Conservation (phyloP, 2,329 filamentous ascomycete species). For the Xylaria sp. region DNA sequence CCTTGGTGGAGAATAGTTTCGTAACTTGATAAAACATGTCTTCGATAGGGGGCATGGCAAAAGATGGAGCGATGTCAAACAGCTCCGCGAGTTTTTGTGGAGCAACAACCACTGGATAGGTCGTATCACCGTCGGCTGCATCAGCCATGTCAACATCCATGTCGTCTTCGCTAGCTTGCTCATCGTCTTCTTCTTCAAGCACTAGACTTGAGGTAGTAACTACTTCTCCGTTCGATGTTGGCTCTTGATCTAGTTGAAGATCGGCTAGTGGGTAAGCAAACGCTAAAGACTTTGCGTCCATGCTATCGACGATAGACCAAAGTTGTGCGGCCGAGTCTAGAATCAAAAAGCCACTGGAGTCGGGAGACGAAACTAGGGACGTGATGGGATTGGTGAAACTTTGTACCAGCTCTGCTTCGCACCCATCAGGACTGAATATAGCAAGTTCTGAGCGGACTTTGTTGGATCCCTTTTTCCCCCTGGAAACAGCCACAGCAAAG, state of each 20-base stretch:
- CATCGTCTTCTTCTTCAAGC: slow-evolving; percentile 55
- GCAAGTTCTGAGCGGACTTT: slow-evolving; percentile 66
- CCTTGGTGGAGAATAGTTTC: slow-evolving; percentile 70
- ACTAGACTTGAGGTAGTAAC: slow-evolving; percentile 50
- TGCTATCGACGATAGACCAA: slow-evolving; percentile 70
- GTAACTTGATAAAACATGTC: slow-evolving; percentile 82
- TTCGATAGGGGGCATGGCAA: slow-evolving; percentile 76
- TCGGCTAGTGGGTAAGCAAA: slow-evolving; percentile 67
- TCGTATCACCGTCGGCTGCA: slow-evolving; percentile 62
- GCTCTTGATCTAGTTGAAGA: slow-evolving; percentile 59
- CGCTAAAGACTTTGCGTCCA: slow-evolving; percentile 63
- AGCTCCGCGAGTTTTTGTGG: slow-evolving; percentile 76
- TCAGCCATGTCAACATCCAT: slow-evolving; percentile 61
- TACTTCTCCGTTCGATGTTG: slow-evolving; percentile 46
- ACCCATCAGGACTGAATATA: slow-evolving; percentile 73
- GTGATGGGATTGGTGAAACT: slow-evolving; percentile 69
- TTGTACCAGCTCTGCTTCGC: slow-evolving; percentile 69
- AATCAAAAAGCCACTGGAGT: slow-evolving; percentile 77
- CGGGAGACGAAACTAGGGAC: slow-evolving; percentile 72
- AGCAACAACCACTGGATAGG: slow-evolving; percentile 70
- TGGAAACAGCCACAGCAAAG: slow-evolving; percentile 70
- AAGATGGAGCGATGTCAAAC: slow-evolving; percentile 75
- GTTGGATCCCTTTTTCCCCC: slow-evolving; percentile 49
- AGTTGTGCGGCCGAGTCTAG: slow-evolving; percentile 82
- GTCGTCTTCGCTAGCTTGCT: slow-evolving; percentile 56